Base-by-base conservation (phyloP, 225 moss, liverwort and hornwort species). In the Polytrichum formosum region DNA sequence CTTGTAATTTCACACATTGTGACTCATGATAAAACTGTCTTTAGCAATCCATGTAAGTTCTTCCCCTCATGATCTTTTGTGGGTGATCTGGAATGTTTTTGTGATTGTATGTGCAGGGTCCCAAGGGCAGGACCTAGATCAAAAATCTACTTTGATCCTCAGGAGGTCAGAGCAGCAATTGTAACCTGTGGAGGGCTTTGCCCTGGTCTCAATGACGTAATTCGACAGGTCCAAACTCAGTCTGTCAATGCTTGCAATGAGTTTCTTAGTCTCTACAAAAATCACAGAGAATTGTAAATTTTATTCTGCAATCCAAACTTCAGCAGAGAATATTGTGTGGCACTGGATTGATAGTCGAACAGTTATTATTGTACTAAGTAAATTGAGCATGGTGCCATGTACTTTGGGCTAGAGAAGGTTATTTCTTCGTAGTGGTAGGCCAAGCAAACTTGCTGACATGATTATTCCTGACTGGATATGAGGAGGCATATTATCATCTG, bases 121-220 rank as follows among this genome's bases (percentile, higher is more conserved):
- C 80, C 82, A 74, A 82, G 95, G 62, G 95, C 95, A 70, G 95
- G 95, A 61, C 95, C 95, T 23, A 78, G 95, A 77, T 95, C 91
- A 37, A 84, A 83, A 22, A 91, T 88, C 63, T 95, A 82, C 56
- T 92, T 74, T 73, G 82, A 95, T 56, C 92, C 92, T 55, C 67
- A 53, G 56, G 86, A 93, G 60, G 96, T 96, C 60, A 92, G 82
- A 72, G 96, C 96, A 53, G 96, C 96, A 26, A 79, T 93, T 73
- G 93, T 96, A 60, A 96, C 93, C 20, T 96, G 93, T 79, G 96
- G 96, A 73, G 96, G 96, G 22, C 81, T 93, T 10, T 96, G 96
- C 75, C 96, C 96, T 66, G 96, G 96, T 46, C 89, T 96, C 59
- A 96, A 96, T 64, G 96, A 96, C 67, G 96, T 96, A 55, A 93